phyloP scores from a whole-genome alignment of 345 rosid genomes.

The Rhodamnia argentea region DNA sequence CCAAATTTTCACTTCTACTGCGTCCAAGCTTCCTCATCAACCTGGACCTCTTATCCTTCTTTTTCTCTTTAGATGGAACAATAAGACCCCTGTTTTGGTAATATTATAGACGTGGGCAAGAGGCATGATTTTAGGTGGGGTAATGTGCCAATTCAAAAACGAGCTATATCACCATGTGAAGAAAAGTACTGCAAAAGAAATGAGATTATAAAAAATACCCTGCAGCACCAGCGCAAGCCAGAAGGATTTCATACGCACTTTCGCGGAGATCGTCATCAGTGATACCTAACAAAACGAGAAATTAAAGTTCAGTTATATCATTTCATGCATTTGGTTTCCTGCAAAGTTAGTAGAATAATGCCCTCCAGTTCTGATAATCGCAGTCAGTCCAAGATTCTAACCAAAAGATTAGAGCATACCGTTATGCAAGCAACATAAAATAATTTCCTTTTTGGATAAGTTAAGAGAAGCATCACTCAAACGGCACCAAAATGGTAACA shows the following conservation, averaged over 20 bases:
- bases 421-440: not conserved
- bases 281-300: conserved; percentile 40
- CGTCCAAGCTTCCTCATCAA: conserved; percentile 94
- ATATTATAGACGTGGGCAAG: not conserved
- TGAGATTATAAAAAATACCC: conserved; percentile 40
- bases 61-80: conserved; percentile 85
- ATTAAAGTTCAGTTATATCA: not conserved
- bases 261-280: conserved; percentile 92
- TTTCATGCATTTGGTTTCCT: not conserved
- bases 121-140: not conserved
- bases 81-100: conserved; percentile 60
- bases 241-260: conserved; percentile 84
- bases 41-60: conserved; percentile 74
- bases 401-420: not conserved
- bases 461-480: not conserved
- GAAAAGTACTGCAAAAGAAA: conserved; percentile 4
- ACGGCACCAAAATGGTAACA: not conserved
- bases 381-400: not conserved
- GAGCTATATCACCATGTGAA: not conserved
- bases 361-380: not conserved
- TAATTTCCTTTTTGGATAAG: not conserved
- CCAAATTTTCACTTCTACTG: conserved; percentile 53
- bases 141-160: not conserved
- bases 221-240: conserved; percentile 96
- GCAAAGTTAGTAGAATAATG: not conserved